Evolutionary conservation across 2,329 filamentous ascomycete genomes (phyloP), one percentile per base, ranked within the genome.

Genomic region (Polytolypa hystricis): DNA sequence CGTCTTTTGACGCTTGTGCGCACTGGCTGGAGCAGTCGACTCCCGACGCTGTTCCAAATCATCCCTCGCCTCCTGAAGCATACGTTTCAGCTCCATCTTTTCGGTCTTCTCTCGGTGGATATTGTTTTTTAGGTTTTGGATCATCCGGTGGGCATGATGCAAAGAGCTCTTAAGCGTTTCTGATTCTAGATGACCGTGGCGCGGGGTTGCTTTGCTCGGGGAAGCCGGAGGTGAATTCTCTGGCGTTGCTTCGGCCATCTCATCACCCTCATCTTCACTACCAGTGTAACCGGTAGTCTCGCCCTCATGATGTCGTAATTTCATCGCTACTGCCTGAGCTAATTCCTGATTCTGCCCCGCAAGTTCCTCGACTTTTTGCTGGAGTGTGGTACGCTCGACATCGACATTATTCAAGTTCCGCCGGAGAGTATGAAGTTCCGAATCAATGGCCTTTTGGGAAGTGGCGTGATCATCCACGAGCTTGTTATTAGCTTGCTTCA

Each of bases 41-140:
- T 67, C 74, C 32, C 74, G 69, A 41, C 78, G 74, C 31, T 75
- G 62, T 58, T 85, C 91, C 18, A 98, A 65, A 52, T 98, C 91
- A 55, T 98, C 91, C 23, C 87, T 79, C 16, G 89, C 81, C 52
- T 98, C 91, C 62, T 96, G 89, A 19, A 96, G 74, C 73, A 98
- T 84, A 41, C 89, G 82, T 62, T 85, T 87, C 37, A 96, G 74
- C 61, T 98, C 91, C 18, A 96, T 74, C 68, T 95, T 98, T 60
- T 98, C 91, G 0, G 89, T 95, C 77, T 96, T 98, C 60, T 98
- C 91, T 21, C 91, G 82, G 58, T 98, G 89, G 31, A 96, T 83
- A 51, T 87, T 93, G 57, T 82, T 86, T 61, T 93, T 86, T 48
- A 96, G 74, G 51, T 85, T 93, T 57, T 96, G 89, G 41, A 98